These are phyloP conservation scores for Podosphaera leucotricha DNA, from an alignment of 2,329 filamentous ascomycete genomes.

Conservation along the genomic window DNA sequence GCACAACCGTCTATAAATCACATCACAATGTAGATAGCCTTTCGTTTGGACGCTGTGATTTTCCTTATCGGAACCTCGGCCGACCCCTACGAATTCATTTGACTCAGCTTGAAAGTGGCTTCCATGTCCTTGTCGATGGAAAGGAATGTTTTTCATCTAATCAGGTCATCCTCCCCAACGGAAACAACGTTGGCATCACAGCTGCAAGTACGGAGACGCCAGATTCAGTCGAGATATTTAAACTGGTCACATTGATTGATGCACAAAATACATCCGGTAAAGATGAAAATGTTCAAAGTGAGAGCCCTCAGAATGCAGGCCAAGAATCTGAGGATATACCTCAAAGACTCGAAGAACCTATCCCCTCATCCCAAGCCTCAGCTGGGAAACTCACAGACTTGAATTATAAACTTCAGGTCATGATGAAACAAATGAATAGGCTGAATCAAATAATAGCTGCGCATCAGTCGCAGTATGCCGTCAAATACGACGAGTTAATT, in stretches of 20 bases:
- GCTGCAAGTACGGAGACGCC: slow-evolving; percentile 77
- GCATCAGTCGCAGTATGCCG: slow-evolving; percentile 26
- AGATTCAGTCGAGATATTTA: slow-evolving; percentile 86
- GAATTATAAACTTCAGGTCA: slow-evolving; percentile 55
- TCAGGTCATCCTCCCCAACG: slow-evolving; percentile 53
- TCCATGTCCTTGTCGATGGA: slow-evolving; percentile 64
- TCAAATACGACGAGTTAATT: slow-evolving; percentile 16
- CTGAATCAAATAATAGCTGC: slow-evolving; percentile 33
- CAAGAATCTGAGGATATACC: slow-evolving; percentile 8
- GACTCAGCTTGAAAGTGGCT: slow-evolving; percentile 35
- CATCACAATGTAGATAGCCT: slow-evolving; percentile 60
- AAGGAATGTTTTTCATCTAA: slow-evolving; percentile 61
- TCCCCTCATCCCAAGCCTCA: slow-evolving; percentile 22
- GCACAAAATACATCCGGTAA: slow-evolving; percentile 15
- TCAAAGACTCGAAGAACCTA: slow-evolving; percentile 4
- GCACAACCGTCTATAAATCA: slow-evolving; percentile 51
- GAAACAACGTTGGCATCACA: slow-evolving; percentile 69
- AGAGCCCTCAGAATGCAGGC: slow-evolving; percentile 8
- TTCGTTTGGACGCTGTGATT: slow-evolving; percentile 82
- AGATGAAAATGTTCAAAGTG: slow-evolving; percentile 2
- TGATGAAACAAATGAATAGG: slow-evolving; percentile 43
- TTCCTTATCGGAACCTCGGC: slow-evolving; percentile 77
- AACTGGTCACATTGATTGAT: slow-evolving; percentile 49
- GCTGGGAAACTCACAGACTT: slow-evolving; percentile 57
- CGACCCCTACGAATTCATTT: slow-evolving; percentile 60